These are phyloP conservation scores for Ustilago vetiveriae DNA, from an alignment of 1,284 basidiomycete genomes.

Conservation along the genomic window DNA sequence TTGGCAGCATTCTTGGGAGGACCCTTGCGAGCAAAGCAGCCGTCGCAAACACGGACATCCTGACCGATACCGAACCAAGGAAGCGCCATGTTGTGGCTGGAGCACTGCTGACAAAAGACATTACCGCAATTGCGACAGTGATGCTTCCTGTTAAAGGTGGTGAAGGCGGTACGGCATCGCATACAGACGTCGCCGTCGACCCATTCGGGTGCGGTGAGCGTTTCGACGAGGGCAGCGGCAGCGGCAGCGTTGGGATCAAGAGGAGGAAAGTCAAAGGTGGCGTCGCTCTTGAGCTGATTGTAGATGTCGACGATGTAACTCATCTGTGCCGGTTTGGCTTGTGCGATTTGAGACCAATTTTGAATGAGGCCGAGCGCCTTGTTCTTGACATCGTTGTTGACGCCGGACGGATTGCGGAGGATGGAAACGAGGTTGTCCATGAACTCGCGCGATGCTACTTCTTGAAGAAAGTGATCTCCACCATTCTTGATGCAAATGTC, in stretches of 20 bases:
- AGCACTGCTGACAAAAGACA: conserved; percentile 94
- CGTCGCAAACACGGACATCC: conserved; percentile 93
- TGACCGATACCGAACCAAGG: conserved; percentile 94
- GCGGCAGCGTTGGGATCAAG: conserved; percentile 75
- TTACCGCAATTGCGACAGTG: conserved; percentile 98
- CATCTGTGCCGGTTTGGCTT: conserved; percentile 75
- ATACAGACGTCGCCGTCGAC: conserved; percentile 94
- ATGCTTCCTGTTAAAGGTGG: conserved; percentile 96
- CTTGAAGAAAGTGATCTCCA: conserved; percentile 83
- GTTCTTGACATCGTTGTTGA: conserved; percentile 85
- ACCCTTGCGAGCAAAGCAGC: conserved; percentile 71
- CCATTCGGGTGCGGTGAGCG: conserved; percentile 82
- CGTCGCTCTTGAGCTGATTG: conserved; percentile 64
- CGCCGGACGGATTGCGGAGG: conserved; percentile 72
- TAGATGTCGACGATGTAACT: conserved; percentile 64
- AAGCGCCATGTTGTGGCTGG: conserved; percentile 82
- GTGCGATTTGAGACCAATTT: conserved; percentile 90
- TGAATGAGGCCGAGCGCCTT: conserved; percentile 83
- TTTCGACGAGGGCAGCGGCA: conserved; percentile 62
- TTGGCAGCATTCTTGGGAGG: conserved; percentile 52
- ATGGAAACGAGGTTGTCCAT: conserved; percentile 89
- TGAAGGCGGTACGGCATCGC: conserved; percentile 88
- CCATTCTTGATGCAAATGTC: conserved; percentile 98
- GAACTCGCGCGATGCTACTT: conserved; percentile 79
- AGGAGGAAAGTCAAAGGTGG: conserved; percentile 80